These are phyloP conservation scores for Cladosporium sp. DNA, from an alignment of 2,329 filamentous ascomycete species.

Conservation along the genomic window DNA sequence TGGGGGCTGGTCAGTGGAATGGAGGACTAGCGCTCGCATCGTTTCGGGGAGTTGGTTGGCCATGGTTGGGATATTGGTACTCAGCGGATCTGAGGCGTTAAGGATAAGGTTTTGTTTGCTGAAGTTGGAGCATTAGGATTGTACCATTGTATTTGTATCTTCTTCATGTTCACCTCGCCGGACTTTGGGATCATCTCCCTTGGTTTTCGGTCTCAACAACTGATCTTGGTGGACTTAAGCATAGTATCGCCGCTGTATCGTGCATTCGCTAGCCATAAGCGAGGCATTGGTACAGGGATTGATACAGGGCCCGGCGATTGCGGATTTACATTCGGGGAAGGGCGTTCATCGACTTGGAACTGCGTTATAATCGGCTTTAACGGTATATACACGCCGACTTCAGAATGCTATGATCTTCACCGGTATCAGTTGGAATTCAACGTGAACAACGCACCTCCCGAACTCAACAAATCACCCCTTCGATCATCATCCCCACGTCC, in stretches of 20 bases:
- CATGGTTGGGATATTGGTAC: not conserved
- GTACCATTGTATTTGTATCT: not conserved
- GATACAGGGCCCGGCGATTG: not conserved
- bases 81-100: not conserved
- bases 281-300: not conserved
- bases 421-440: not conserved
- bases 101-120: not conserved
- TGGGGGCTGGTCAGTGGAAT: constrained; percentile 21
- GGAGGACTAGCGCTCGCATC: constrained; percentile 23
- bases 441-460: not conserved
- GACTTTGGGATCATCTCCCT: not conserved
- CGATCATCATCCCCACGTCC: constrained; percentile 11
- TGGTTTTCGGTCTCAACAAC: not conserved
- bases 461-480: not conserved
- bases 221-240: not conserved
- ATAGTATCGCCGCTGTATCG: not conserved
- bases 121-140: not conserved
- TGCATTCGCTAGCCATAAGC: not conserved
- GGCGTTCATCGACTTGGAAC: not conserved
- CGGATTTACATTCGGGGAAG: not conserved
- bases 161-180: not conserved
- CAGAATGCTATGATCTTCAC: not conserved
- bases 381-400: not conserved
- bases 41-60: constrained; percentile 16
- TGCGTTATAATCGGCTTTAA: not conserved